Conservation (phyloP, 163 green algal genomes). For the Scenedesmus sp. region DNA sequence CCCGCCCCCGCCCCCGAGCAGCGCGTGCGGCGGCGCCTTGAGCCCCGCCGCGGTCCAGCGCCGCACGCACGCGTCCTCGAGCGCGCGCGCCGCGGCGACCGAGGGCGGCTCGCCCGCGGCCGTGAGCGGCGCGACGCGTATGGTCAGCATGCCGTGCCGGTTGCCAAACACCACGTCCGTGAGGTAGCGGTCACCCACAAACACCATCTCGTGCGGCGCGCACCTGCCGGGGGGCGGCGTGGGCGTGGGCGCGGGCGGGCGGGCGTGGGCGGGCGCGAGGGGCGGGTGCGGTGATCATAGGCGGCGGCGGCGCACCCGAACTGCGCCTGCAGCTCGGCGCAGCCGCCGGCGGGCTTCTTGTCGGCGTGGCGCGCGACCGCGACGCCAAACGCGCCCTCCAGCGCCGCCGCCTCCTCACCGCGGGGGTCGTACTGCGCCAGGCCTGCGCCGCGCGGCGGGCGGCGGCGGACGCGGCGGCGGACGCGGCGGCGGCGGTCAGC, state of each 20-base stretch:
- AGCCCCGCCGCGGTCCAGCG: constrained; percentile 30
- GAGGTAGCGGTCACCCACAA: constrained; percentile 86
- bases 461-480: too few species aligned
- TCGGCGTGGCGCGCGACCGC: constrained; percentile 81
- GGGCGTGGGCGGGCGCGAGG: too few species aligned
- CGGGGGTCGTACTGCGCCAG: constrained; percentile 70
- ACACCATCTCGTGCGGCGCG: constrained; percentile 72
- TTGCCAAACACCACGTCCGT: constrained; percentile 94
- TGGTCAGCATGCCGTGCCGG: constrained; percentile 86
- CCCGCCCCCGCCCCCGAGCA: too few species aligned
- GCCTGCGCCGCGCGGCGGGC: too few species aligned
- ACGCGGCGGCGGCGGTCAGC: too few species aligned
- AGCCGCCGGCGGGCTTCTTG: constrained; percentile 88
- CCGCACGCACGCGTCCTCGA: constrained; percentile 37
- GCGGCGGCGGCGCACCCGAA: constrained; percentile 74
- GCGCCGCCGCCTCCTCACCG: constrained; percentile 71
- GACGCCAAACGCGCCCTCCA: constrained; percentile 67
- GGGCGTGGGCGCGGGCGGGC: background rate
- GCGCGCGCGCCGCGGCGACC: constrained; percentile 45
- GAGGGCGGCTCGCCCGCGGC: constrained; percentile 72
- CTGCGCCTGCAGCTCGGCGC: constrained; percentile 73
- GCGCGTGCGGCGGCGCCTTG: constrained; percentile 31
- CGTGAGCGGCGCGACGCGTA: constrained; percentile 78
- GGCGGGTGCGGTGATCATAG: too few species aligned
- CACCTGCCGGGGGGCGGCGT: constrained; percentile 49